Percentiles rank a stretch among this genome's conserved stretches.
phyloP scores from a whole-genome alignment of 192 early-diverging fungal species.

The Spinellus fusiger region DNA sequence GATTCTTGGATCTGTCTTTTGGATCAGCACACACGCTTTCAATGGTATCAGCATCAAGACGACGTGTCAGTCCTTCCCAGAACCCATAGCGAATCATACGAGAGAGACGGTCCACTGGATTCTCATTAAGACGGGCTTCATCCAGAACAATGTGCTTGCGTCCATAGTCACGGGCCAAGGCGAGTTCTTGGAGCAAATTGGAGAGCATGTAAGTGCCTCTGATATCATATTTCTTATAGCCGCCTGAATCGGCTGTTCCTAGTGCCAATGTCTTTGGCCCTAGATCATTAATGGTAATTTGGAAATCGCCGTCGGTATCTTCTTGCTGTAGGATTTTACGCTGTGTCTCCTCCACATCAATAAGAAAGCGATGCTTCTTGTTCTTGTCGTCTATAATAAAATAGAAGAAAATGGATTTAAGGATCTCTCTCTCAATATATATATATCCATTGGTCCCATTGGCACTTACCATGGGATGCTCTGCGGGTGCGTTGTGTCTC shows the following conservation, averaged over 20 bases:
- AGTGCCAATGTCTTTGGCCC: constrained; percentile 90
- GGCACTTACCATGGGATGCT: neutral
- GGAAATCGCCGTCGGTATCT: constrained; percentile 91
- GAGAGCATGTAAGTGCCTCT: constrained; percentile 93
- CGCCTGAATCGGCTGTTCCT: constrained; percentile 81
- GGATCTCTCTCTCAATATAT: neutral
- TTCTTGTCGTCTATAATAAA: constrained; percentile 28
- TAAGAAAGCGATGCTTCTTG: constrained; percentile 68
- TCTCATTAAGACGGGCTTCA: constrained; percentile 87
- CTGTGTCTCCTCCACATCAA: constrained; percentile 82
- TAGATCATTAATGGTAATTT: constrained; percentile 88
- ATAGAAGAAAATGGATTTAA: neutral
- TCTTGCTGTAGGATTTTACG: constrained; percentile 81
- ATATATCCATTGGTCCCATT: neutral
- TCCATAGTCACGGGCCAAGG: constrained; percentile 82
- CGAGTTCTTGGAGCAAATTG: constrained; percentile 93
- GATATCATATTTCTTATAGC: constrained; percentile 83
- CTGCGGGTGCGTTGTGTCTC: neutral
- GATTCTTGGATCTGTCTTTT: constrained; percentile 77
- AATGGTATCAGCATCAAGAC: constrained; percentile 79
- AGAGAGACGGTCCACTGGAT: constrained; percentile 84
- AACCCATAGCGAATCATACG: constrained; percentile 90
- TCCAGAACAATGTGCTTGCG: constrained; percentile 83
- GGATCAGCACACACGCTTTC: constrained; percentile 89
- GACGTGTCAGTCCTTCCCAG: constrained; percentile 93